These are phyloP conservation scores for Kwoniella heveanensis DNA, from an alignment of 768 basidiomycete species.

Conservation along the genomic window DNA sequence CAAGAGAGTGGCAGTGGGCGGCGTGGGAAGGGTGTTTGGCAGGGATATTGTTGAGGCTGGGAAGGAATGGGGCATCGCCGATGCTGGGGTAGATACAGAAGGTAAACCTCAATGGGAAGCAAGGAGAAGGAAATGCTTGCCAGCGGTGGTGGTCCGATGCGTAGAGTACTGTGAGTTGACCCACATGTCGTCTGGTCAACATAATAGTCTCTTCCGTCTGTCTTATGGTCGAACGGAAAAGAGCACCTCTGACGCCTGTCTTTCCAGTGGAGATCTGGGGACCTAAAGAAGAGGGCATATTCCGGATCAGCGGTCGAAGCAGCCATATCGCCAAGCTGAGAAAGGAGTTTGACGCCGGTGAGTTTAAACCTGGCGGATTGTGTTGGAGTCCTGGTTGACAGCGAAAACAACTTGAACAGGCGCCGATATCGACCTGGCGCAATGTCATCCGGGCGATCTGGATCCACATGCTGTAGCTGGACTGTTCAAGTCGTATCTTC, in stretches of 20 bases:
- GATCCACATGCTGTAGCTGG: conserved; percentile 94
- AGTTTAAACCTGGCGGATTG: conserved; percentile 28
- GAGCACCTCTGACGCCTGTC: conserved; percentile 8
- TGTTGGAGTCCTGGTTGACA: not conserved
- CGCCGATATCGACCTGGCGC: conserved; percentile 79
- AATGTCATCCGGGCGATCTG: conserved; percentile 78
- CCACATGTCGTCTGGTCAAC: too few relatives aligned
- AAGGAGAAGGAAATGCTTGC: conserved; percentile 39
- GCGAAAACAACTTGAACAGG: conserved; percentile 59
- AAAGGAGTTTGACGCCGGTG: conserved; percentile 78
- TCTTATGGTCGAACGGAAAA: too few relatives aligned
- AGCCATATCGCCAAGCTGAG: conserved; percentile 75
- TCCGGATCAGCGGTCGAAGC: conserved; percentile 78
- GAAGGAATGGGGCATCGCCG: conserved; percentile 35
- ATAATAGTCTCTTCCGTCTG: too few relatives aligned
- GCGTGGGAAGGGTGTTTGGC: conserved; percentile 46
- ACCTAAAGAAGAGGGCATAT: conserved; percentile 55
- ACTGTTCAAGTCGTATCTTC: conserved; percentile 86
- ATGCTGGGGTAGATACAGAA: conserved; percentile 19
- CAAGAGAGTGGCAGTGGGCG: conserved; percentile 20
- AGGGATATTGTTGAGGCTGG: conserved; percentile 41
- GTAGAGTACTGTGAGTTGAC: conserved; percentile 55
- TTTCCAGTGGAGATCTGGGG: conserved; percentile 48
- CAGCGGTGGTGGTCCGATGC: conserved; percentile 47
- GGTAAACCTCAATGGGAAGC: conserved; percentile 25